phyloP scores from a whole-genome alignment of 495 filamentous ascomycete genomes.

The Podospora pseudocomata region DNA sequence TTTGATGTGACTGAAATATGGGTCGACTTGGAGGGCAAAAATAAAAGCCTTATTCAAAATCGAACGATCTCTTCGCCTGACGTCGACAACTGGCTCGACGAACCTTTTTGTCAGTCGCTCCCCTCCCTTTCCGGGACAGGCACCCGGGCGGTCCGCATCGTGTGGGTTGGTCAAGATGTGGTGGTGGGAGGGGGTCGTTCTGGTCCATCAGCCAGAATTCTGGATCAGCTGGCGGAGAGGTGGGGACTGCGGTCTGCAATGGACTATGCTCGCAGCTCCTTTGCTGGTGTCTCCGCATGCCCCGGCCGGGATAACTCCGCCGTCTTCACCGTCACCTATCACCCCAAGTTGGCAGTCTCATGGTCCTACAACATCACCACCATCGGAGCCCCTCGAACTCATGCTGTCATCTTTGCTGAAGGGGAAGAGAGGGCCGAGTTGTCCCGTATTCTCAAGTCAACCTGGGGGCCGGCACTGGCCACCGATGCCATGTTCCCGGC shows the following conservation, averaged over 20 bases:
- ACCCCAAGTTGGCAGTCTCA: conserved; percentile 26
- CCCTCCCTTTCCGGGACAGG: neutral
- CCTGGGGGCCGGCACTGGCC: conserved; percentile 17
- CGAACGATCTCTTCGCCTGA: conserved; percentile 9
- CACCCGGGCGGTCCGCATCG: conserved; percentile 17
- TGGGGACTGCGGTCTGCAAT: conserved; percentile 21
- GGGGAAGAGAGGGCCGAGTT: conserved; percentile 26
- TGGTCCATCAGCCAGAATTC: conserved; percentile 16
- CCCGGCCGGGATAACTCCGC: neutral
- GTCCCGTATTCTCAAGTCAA: conserved; percentile 17
- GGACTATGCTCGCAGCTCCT: conserved; percentile 25
- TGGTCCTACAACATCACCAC: conserved; percentile 18
- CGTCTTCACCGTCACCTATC: conserved; percentile 26
- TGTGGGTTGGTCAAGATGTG: conserved; percentile 24
- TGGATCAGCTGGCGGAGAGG: conserved; percentile 13
- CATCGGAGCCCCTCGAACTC: neutral
- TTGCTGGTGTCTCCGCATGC: conserved; percentile 24
- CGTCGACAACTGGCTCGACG: conserved; percentile 30
- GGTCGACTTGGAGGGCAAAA: conserved; percentile 12
- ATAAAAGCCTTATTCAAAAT: conserved; percentile 9
- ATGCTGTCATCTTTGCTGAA: conserved; percentile 24
- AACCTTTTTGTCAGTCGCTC: conserved; percentile 16
- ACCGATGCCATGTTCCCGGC: conserved; percentile 31
- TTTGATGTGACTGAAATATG: conserved; percentile 28
- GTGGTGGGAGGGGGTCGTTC: neutral